These are phyloP conservation scores for Mallotus nudiflorus DNA, from an alignment of 345 rosid species.

Conservation along the genomic window DNA sequence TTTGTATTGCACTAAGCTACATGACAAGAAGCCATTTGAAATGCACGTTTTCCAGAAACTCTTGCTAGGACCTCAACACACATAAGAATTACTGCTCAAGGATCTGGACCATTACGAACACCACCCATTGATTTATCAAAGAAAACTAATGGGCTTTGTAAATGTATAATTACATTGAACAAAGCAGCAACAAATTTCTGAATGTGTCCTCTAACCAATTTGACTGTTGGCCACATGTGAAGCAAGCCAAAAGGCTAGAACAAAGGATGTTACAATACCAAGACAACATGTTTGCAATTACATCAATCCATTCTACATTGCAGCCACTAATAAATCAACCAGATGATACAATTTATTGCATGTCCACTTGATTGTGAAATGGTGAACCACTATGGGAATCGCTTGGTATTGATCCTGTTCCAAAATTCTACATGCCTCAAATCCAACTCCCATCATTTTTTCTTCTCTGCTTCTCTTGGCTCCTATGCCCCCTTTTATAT, in stretches of 20 bases:
- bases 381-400: too few relatives aligned
- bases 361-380: background rate
- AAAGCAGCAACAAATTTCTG: constrained; percentile 65
- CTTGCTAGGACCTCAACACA: constrained; percentile 81
- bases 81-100: constrained; percentile 86
- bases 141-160: constrained; percentile 73
- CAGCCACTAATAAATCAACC: background rate
- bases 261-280: constrained; percentile 9
- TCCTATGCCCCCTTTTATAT: too few relatives aligned
- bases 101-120: constrained; percentile 52
- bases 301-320: background rate
- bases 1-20: constrained; percentile 68
- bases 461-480: too few relatives aligned
- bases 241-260: constrained; percentile 32
- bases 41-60: constrained; percentile 66
- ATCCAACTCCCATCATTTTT: too few relatives aligned
- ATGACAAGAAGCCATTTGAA: constrained; percentile 74
- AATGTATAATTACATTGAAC: constrained; percentile 70
- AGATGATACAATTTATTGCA: background rate
- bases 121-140: constrained; percentile 24
- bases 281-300: background rate
- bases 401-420: too few relatives aligned
- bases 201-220: constrained; percentile 60
- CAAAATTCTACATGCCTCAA: too few relatives aligned
- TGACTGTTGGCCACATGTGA: constrained; percentile 63